These are phyloP conservation scores for Cyclanthera cordifolia DNA, from an alignment of 306 rosid genomes.

Conservation along the genomic window DNA sequence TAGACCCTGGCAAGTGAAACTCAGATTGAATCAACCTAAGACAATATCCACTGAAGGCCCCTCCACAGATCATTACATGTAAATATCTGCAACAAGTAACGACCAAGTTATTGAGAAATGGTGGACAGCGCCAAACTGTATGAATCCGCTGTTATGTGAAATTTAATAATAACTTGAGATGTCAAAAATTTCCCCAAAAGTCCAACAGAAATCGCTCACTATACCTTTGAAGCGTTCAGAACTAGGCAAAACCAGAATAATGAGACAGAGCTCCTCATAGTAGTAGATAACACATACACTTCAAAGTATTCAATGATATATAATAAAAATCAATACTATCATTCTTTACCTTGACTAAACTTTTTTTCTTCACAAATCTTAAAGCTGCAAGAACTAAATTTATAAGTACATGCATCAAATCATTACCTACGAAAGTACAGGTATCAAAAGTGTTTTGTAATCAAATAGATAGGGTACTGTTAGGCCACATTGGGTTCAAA, in stretches of 20 bases:
- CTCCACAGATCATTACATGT: conserved; percentile 5
- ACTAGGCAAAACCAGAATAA: background rate
- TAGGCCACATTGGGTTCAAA: background rate
- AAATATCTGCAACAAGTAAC: conserved; percentile 8
- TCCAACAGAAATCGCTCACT: background rate
- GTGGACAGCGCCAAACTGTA: too few relatives aligned
- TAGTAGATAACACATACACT: background rate
- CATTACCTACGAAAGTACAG: too few relatives aligned
- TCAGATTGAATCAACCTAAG: conserved; percentile 10
- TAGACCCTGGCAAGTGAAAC: background rate
- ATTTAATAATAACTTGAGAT: background rate
- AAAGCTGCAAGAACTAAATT: background rate
- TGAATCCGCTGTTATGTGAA: background rate
- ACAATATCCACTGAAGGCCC: background rate
- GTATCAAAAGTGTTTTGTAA: background rate
- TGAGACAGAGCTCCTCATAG: background rate
- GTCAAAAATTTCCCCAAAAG: background rate
- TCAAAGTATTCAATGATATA: background rate
- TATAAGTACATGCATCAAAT: background rate
- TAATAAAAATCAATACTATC: background rate
- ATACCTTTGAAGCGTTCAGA: background rate
- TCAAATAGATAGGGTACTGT: background rate
- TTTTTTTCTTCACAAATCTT: too few relatives aligned
- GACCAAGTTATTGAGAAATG: background rate
- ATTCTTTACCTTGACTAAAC: background rate